These are phyloP conservation scores for Syncephalastrum sp. DNA, from an alignment of 371 early-diverging fungal species.

Conservation along the genomic window DNA sequence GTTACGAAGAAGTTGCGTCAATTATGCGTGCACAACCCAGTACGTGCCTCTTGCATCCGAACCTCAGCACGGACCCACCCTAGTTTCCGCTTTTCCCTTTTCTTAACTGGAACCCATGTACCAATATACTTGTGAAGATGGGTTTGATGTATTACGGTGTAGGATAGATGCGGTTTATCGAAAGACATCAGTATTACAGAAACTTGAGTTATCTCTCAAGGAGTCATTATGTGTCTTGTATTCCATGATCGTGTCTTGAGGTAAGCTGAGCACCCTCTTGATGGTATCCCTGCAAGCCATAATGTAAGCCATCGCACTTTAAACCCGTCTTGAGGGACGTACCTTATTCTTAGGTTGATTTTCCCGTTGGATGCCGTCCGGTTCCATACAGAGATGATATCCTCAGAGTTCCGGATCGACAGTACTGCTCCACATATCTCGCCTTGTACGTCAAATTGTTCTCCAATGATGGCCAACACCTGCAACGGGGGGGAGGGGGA, in stretches of 20 bases:
- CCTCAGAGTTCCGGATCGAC: slow-evolving; percentile 91
- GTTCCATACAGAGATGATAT: slow-evolving; percentile 96
- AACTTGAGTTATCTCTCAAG: slow-evolving; percentile 85
- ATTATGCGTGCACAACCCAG: too few relatives aligned
- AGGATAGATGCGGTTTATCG: slow-evolving; percentile 37
- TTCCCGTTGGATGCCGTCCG: slow-evolving; percentile 79
- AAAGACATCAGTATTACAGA: slow-evolving; percentile 86
- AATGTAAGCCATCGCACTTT: not conserved
- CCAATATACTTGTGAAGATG: too few relatives aligned
- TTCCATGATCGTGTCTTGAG: slow-evolving; percentile 88
- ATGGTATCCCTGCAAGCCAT: slow-evolving; percentile 72
- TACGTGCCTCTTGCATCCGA: too few relatives aligned
- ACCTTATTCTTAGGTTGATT: slow-evolving; percentile 82
- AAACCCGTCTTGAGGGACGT: slow-evolving; percentile 2
- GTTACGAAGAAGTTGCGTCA: too few relatives aligned
- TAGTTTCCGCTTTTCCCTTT: too few relatives aligned
- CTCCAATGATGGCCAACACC: slow-evolving; percentile 90
- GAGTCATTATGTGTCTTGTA: slow-evolving; percentile 95
- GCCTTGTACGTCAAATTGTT: slow-evolving; percentile 85
- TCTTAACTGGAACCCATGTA: too few relatives aligned
- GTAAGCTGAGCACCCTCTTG: slow-evolving; percentile 81
- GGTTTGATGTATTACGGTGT: slow-evolving; percentile 1
- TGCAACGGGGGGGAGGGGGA: slow-evolving; percentile 9
- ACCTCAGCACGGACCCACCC: too few relatives aligned
- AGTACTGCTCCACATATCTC: slow-evolving; percentile 96